Evolutionary conservation across 208 protist species (phyloP).

Genomic region (Porcisia hertigi): DNA sequence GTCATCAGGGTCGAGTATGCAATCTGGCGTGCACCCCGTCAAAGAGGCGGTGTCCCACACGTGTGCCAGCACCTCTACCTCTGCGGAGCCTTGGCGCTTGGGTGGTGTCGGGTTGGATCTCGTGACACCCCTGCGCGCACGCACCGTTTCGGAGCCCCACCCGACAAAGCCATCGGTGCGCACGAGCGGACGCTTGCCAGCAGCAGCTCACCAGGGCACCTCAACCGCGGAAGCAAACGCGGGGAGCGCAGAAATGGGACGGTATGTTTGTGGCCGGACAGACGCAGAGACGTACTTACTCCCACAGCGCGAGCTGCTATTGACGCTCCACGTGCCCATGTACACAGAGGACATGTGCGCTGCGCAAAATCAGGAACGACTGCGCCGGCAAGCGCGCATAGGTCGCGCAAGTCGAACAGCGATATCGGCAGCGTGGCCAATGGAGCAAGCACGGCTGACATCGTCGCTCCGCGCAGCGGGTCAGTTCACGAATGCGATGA

Average conservation of each 20-base stretch:
- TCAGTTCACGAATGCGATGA: conserved; percentile 34
- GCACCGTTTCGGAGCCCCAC: conserved; percentile 51
- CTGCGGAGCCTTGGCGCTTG: conserved; percentile 61
- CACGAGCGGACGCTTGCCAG: neutral
- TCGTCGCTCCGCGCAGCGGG: conserved; percentile 32
- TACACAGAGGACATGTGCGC: conserved; percentile 46
- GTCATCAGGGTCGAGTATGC: neutral
- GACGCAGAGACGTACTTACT: conserved; percentile 79
- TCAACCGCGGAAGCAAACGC: neutral
- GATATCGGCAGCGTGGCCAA: conserved; percentile 27
- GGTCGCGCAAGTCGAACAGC: conserved; percentile 32
- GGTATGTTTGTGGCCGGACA: conserved; percentile 38
- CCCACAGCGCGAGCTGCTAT: conserved; percentile 76
- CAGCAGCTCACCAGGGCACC: neutral
- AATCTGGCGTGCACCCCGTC: neutral
- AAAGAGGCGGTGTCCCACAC: neutral
- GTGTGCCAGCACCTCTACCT: neutral
- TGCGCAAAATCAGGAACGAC: conserved; percentile 57
- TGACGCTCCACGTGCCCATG: conserved; percentile 56
- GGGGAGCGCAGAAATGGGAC: neutral
- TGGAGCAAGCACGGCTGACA: conserved; percentile 38
- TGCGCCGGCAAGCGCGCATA: conserved; percentile 40
- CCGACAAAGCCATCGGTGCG: neutral
- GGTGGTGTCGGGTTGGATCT: conserved; percentile 62
- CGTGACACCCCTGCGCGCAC: conserved; percentile 36